phyloP scores from a whole-genome alignment of 208 protist species.

The Entamoeba nuttalli region DNA sequence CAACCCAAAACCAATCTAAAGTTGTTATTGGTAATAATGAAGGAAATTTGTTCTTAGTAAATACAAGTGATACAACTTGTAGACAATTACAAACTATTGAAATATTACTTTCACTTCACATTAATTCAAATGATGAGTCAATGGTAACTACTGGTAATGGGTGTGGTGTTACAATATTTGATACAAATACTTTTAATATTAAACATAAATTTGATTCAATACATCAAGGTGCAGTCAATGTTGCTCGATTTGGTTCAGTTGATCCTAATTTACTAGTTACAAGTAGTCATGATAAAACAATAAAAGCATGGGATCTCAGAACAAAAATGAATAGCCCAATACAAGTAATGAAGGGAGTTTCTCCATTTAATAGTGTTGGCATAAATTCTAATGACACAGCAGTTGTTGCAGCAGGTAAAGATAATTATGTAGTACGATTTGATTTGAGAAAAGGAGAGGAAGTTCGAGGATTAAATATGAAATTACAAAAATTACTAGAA shows the following conservation, averaged over 20 bases:
- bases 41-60: background rate
- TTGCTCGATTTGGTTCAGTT: background rate
- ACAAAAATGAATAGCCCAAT: background rate
- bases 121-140: background rate
- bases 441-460: background rate
- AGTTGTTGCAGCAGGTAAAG: background rate
- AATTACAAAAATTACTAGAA: background rate
- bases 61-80: background rate
- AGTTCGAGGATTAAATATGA: background rate
- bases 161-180: background rate
- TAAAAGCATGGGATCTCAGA: background rate
- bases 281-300: background rate
- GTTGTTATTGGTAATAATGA: background rate
- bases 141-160: background rate
- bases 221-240: background rate
- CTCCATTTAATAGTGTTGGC: background rate
- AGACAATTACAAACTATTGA: background rate
- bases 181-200: background rate
- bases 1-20: background rate
- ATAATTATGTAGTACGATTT: background rate
- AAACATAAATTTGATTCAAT: background rate
- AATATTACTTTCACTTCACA: background rate
- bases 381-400: background rate
- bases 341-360: background rate
- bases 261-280: background rate